Conservation (phyloP, 2,329 filamentous ascomycete genomes). For the Colletotrichum somersetense region DNA sequence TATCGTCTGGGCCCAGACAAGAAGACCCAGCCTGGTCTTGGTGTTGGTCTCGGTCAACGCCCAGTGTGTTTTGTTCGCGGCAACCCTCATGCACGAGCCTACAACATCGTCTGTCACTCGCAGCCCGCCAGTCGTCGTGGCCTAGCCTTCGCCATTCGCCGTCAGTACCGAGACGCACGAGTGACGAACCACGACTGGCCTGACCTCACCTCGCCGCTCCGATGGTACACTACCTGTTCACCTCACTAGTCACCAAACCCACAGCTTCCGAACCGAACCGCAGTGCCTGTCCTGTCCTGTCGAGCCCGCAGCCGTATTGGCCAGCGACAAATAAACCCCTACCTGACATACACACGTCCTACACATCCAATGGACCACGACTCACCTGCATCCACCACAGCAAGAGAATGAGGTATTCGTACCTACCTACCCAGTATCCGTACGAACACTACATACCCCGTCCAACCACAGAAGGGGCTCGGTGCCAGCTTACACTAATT, state of each 20-base stretch:
- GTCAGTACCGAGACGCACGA: conserved; percentile 3
- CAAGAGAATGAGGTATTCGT: conserved; percentile 21
- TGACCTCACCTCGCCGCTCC: conserved; percentile 34
- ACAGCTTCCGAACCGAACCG: background rate
- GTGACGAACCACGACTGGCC: conserved; percentile 4
- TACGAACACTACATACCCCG: background rate
- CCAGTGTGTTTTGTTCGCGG: conserved; percentile 17
- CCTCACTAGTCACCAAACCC: background rate
- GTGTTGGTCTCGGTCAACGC: conserved; percentile 5
- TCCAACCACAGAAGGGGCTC: conserved; percentile 16
- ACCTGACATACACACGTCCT: conserved; percentile 5
- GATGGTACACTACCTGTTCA: background rate
- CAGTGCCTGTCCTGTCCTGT: background rate
- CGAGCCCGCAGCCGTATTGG: conserved; percentile 1
- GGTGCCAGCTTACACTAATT: background rate
- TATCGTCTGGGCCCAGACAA: background rate
- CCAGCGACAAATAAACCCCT: conserved; percentile 1
- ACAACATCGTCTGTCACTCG: conserved; percentile 8
- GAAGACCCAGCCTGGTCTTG: background rate
- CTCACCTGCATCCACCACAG: conserved; percentile 5
- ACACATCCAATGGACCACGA: conserved; percentile 1
- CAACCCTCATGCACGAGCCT: background rate
- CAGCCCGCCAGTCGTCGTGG: background rate
- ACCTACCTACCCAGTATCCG: background rate
- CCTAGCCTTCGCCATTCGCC: background rate